A percentile compares a stretch with the other conserved stretches of the same genome.
These are phyloP conservation scores for Arthroderma uncinatum DNA, from an alignment of 2,329 filamentous ascomycete genomes.

Conservation along the genomic window DNA sequence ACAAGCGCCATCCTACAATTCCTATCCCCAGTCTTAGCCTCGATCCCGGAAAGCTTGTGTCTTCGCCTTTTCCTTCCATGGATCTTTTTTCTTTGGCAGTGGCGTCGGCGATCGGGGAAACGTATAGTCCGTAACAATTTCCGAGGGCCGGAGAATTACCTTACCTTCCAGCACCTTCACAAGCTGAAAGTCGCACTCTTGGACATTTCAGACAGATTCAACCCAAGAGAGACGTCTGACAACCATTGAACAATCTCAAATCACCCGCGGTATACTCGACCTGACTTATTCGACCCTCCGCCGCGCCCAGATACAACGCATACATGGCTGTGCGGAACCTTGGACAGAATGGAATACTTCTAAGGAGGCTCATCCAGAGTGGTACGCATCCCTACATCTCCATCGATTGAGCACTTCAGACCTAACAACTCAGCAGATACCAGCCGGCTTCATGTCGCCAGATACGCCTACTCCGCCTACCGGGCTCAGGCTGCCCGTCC, in stretches of 20 bases:
- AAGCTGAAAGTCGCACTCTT: neutral
- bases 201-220: neutral
- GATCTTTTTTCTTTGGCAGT: neutral
- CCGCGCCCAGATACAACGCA: neutral
- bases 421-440: neutral
- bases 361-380: constrained; percentile 3
- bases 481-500: neutral
- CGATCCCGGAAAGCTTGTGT: neutral
- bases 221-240: neutral
- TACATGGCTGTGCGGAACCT: constrained; percentile 4
- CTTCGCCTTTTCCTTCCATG: neutral
- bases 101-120: neutral
- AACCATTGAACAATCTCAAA: neutral
- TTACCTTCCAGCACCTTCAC: neutral
- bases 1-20: neutral
- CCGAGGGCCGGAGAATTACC: neutral
- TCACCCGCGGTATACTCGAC: neutral
- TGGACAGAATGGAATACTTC: constrained; percentile 1
- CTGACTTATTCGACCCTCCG: neutral
- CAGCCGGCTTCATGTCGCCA: neutral
- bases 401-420: neutral
- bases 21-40: too few relatives aligned
- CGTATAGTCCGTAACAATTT: neutral
- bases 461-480: neutral
- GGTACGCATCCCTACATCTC: neutral